Percentiles rank a stretch among this genome's conserved stretches.
phyloP scores from a whole-genome alignment of 2,329 filamentous ascomycete species.

The Fusarium sp. region DNA sequence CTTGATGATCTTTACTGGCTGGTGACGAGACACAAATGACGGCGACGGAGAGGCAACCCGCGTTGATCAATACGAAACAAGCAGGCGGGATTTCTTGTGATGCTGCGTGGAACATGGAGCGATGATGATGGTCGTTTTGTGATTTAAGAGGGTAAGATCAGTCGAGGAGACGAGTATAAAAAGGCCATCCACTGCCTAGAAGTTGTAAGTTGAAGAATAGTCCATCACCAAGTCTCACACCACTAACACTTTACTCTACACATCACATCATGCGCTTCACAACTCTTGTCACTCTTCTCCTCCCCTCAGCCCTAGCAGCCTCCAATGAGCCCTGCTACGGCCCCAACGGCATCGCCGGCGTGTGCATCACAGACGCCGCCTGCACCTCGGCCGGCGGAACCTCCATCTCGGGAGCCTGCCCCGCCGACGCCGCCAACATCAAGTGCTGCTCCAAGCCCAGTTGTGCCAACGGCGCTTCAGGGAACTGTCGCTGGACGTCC shows the following conservation, averaged over 20 bases:
- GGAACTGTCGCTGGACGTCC: constrained; percentile 53
- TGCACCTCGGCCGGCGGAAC: constrained; percentile 54
- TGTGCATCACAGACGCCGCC: constrained; percentile 52
- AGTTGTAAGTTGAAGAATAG: background rate
- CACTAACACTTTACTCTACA: background rate
- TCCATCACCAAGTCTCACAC: background rate
- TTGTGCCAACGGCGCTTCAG: constrained; percentile 47
- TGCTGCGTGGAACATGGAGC: constrained; percentile 1
- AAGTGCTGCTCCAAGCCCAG: constrained; percentile 56
- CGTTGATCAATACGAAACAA: constrained; percentile 28
- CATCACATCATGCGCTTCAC: constrained; percentile 36
- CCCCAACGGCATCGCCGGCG: constrained; percentile 42
- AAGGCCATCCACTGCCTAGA: background rate
- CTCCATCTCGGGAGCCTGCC: constrained; percentile 53
- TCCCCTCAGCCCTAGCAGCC: constrained; percentile 39
- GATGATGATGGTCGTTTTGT: background rate
- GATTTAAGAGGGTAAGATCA: background rate
- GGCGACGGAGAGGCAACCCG: background rate
- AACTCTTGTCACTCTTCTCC: constrained; percentile 25
- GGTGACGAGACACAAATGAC: background rate
- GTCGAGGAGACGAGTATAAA: constrained; percentile 8
- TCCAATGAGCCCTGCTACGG: constrained; percentile 50
- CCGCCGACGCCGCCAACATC: constrained; percentile 51
- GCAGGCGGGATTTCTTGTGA: background rate
- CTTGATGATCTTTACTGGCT: background rate